phyloP scores from a whole-genome alignment of 129 eudicot species.

The Chrysanthemum makinoi region DNA sequence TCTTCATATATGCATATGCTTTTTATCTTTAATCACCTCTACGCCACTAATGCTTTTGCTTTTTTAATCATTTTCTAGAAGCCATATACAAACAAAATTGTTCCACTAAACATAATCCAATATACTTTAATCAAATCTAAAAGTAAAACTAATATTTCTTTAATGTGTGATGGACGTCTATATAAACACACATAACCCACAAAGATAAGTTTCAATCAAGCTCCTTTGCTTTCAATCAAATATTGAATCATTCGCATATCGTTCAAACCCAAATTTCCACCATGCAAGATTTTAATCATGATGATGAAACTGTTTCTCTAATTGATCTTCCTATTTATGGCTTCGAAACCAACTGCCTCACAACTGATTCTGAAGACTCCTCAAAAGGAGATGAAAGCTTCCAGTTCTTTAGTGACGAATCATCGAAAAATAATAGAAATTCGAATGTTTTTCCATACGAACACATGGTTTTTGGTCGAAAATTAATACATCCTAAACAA shows the following conservation, averaged over 20 bases:
- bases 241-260: background rate
- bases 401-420: slow-evolving; percentile 35
- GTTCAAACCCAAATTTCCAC: slow-evolving; percentile 13
- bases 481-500: background rate
- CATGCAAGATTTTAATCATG: slow-evolving; percentile 20
- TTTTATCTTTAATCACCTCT: too few species aligned
- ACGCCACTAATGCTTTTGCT: too few species aligned
- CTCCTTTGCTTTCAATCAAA: slow-evolving; percentile 9
- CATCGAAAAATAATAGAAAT: slow-evolving; percentile 20
- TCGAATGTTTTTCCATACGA: slow-evolving; percentile 14
- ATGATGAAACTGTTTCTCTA: slow-evolving; percentile 30
- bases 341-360: slow-evolving; percentile 3
- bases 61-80: slow-evolving; percentile 7
- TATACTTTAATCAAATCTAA: background rate
- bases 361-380: slow-evolving; percentile 18
- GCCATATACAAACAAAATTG: slow-evolving; percentile 25
- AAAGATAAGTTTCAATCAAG: slow-evolving; percentile 5
- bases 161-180: background rate
- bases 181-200: slow-evolving; percentile 1
- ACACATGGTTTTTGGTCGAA: slow-evolving; percentile 23
- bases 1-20: too few species aligned
- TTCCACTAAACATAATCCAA: slow-evolving; percentile 15
- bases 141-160: background rate
- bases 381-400: slow-evolving; percentile 33
- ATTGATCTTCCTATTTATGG: slow-evolving; percentile 30